These are phyloP conservation scores for Aspergillus saccharolyticus DNA, from an alignment of 495 filamentous ascomycete genomes.

Conservation along the genomic window DNA sequence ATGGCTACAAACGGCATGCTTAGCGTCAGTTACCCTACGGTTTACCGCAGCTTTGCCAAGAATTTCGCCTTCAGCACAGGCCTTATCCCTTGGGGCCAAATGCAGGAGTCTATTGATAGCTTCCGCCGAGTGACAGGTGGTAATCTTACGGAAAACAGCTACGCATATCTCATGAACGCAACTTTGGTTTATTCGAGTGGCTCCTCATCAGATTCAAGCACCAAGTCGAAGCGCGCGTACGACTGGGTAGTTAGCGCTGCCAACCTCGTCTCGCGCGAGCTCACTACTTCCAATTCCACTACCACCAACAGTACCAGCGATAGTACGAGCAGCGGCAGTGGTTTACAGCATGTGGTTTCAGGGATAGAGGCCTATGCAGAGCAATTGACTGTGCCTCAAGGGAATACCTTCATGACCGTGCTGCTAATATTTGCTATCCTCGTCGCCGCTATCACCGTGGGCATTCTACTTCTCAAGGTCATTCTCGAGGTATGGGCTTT, in stretches of 20 bases:
- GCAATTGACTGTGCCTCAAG: constrained; percentile 73
- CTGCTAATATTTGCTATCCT: constrained; percentile 84
- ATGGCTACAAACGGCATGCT: constrained; percentile 96
- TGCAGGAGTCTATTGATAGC: constrained; percentile 80
- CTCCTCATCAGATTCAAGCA: constrained; percentile 35
- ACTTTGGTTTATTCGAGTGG: constrained; percentile 61
- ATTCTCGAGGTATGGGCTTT: constrained; percentile 89
- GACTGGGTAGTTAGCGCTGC: constrained; percentile 39
- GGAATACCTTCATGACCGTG: constrained; percentile 96
- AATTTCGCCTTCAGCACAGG: constrained; percentile 94
- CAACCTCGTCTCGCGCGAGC: constrained; percentile 47
- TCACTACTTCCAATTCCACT: constrained; percentile 42
- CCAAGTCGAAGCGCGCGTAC: constrained; percentile 51
- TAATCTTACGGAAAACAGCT: constrained; percentile 74
- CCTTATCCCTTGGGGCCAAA: constrained; percentile 70
- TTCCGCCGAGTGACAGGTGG: constrained; percentile 80
- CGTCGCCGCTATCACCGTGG: constrained; percentile 76
- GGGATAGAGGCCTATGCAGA: constrained; percentile 75
- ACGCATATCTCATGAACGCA: constrained; percentile 65
- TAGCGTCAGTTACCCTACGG: constrained; percentile 75
- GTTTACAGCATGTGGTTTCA: constrained; percentile 47
- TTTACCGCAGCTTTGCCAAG: constrained; percentile 82
- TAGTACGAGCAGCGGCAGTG: constrained; percentile 25
- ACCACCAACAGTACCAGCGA: constrained; percentile 20
- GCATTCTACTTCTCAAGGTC: constrained; percentile 86